phyloP scores from a whole-genome alignment of 768 basidiomycete species.

The Leccinum rimulosum region DNA sequence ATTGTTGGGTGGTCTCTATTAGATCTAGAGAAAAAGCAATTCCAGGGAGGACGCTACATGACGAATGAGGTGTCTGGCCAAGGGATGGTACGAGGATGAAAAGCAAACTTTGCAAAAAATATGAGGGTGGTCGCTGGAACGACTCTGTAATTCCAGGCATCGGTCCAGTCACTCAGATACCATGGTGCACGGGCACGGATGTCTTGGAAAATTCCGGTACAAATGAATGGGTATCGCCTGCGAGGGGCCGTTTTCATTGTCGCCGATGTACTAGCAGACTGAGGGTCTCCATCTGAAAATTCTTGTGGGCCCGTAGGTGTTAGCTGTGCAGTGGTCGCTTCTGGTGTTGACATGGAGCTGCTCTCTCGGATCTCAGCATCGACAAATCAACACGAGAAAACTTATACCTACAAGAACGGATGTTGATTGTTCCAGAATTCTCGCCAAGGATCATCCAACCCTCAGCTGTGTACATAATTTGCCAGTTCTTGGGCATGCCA shows the following conservation, averaged over 20 bases:
- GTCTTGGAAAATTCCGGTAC: conserved; percentile 68
- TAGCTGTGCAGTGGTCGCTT: not conserved
- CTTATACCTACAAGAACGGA: not conserved
- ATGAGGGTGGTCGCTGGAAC: conserved; percentile 83
- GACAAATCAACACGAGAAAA: not conserved
- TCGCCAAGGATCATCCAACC: not conserved
- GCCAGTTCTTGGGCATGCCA: not conserved
- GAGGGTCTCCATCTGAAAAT: not conserved
- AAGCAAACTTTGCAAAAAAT: conserved; percentile 76
- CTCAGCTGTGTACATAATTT: too few relatives aligned
- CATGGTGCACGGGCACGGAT: conserved; percentile 70
- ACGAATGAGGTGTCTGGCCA: not conserved
- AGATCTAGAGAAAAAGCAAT: conserved; percentile 91
- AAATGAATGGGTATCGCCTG: conserved; percentile 23
- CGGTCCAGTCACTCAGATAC: conserved; percentile 85
- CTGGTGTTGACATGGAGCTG: not conserved
- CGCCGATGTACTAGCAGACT: conserved; percentile 3
- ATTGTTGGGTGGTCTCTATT: conserved; percentile 86
- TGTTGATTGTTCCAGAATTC: not conserved
- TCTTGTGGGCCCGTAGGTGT: not conserved
- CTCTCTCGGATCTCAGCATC: not conserved
- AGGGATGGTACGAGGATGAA: not conserved
- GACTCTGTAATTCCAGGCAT: conserved; percentile 91
- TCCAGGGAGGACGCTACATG: conserved; percentile 77
- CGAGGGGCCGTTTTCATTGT: not conserved